phyloP scores from a whole-genome alignment of 2,329 filamentous ascomycete species.

The Fusarium keratoplasticum region DNA sequence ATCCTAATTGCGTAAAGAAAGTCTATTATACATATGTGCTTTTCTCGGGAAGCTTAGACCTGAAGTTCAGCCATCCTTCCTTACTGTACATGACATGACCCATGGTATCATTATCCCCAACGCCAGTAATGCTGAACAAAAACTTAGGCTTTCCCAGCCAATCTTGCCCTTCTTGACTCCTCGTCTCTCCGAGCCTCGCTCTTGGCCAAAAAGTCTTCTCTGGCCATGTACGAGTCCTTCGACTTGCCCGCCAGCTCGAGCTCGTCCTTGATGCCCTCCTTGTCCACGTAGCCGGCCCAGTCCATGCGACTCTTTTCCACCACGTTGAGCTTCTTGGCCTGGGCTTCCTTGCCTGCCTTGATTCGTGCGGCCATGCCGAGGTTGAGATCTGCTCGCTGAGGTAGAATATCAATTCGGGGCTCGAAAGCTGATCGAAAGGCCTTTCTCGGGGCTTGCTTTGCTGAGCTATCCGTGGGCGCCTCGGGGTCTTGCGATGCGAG shows the following conservation, averaged over 20 bases:
- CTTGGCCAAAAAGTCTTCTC: slow-evolving; percentile 74
- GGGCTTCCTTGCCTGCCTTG: slow-evolving; percentile 60
- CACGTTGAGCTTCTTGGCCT: slow-evolving; percentile 75
- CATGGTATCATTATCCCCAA: slow-evolving; percentile 45
- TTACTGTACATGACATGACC: neutral
- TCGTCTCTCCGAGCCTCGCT: slow-evolving; percentile 73
- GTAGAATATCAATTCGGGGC: slow-evolving; percentile 59
- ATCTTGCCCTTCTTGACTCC: slow-evolving; percentile 66
- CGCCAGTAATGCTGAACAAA: slow-evolving; percentile 23
- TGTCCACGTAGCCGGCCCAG: slow-evolving; percentile 78
- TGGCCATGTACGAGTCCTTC: slow-evolving; percentile 71
- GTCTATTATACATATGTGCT: neutral
- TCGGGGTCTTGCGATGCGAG: slow-evolving; percentile 61
- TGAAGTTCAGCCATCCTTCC: neutral
- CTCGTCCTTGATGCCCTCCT: slow-evolving; percentile 77
- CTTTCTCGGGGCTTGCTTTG: slow-evolving; percentile 62
- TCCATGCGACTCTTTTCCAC: slow-evolving; percentile 80
- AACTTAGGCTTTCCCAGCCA: slow-evolving; percentile 52
- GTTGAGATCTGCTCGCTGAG: slow-evolving; percentile 67
- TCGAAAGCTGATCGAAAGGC: slow-evolving; percentile 74
- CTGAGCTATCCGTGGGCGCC: slow-evolving; percentile 44
- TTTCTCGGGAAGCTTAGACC: neutral
- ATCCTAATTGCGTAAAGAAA: neutral
- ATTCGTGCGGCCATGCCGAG: slow-evolving; percentile 64
- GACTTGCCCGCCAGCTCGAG: slow-evolving; percentile 72